Evolutionary conservation across 1,284 basidiomycete genomes (phyloP), one percentile per base, ranked within the genome.

Genomic region (Trichosporon sp.): DNA sequence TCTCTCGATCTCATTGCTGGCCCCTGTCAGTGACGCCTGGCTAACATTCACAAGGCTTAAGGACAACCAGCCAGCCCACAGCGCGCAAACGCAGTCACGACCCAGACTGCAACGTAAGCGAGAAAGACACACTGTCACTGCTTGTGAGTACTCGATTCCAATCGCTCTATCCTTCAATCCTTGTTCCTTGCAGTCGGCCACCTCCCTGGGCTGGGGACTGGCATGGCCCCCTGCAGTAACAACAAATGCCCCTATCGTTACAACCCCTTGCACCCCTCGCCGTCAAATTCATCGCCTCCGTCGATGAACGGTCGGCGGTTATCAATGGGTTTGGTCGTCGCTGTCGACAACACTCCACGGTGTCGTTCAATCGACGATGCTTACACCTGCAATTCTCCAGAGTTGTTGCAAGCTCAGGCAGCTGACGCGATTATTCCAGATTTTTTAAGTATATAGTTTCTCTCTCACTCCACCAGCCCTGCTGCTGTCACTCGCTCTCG

Each of bases 381-480:
- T 35, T 14, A 61, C 56, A 35, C 14, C 26, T 4, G 26, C 14
- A 31, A 21, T n/a, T 14, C 32, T 35, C 43, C n/a, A 1, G 43
- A 46, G 5, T n/a, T n/a, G 43, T 46, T 46, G 43, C 43, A 54
- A 26, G 51, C 19, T 16, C 43, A 16, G 21, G 19, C 59, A 63
- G 59, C 59, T 63, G 59, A 63, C 59, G 31, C 59, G 31, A 35
- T 35, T 35, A 63, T 63, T 63, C 59, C 59, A 63, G 59, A 63
- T 63, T 35, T 35, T n/a, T 37, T n/a, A n/a, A 63, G 51, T 54
- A 63, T 63, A 63, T 35, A 63, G 59, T 63, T 63, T 63, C 31
- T 63, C 56, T 32, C 31, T 35, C 31, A 63, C 31, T 35, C 51
- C 51, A 54, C 19, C 51, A 54, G 51, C 56, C 56, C 56, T 61